Evolutionary conservation across 306 rosid species (phyloP), one percentile per base, ranked within the genome.

Genomic region (Sesbania bispinosa): DNA sequence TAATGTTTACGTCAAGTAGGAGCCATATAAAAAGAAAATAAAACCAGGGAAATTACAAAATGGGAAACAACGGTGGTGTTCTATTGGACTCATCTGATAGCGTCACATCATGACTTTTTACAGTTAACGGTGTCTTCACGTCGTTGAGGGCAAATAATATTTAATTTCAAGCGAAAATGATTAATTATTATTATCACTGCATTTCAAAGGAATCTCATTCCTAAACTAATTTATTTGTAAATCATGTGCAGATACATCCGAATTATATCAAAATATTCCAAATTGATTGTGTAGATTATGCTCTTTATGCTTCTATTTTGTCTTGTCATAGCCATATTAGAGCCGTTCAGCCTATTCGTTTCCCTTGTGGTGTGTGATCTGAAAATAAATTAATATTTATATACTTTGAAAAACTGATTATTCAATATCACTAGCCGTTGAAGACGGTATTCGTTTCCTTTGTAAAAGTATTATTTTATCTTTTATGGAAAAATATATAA

Each of bases 241-340:
- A 10, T 52, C 36, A 53, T 29, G 54, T 64, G 39, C 41, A 62
- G 21, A 63, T 51, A 23, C n/a, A 48, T 62, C n/a, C n/a, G n/a
- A n/a, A n/a, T n/a, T n/a, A n/a, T n/a, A n/a, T n/a, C n/a, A n/a
- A 48, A 62, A 23, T 38, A 46, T 62, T 69, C 62, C 63, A 69
- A 74, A 68, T 62, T 54, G 55, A 42, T 32, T 19, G 14, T 39
- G 13, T 8, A 36, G n/a, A 21, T 41, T 51, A 50, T 5, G 27
- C 27, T 10, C 24, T 32, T 13, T 4, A 13, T 43, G n/a, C 6
- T n/a, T 3, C 4, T 38, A 38, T 38, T 58, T 43, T 71, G 57
- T 15, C 57, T 23, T 42, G 26, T 36, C 43, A 11, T n/a, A n/a
- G n/a, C n/a, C n/a, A n/a, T 0, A 4, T 71, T 29, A 45, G 59